phyloP scores from a whole-genome alignment of 2,329 filamentous ascomycete species.

The Neofusicoccum sp. region DNA sequence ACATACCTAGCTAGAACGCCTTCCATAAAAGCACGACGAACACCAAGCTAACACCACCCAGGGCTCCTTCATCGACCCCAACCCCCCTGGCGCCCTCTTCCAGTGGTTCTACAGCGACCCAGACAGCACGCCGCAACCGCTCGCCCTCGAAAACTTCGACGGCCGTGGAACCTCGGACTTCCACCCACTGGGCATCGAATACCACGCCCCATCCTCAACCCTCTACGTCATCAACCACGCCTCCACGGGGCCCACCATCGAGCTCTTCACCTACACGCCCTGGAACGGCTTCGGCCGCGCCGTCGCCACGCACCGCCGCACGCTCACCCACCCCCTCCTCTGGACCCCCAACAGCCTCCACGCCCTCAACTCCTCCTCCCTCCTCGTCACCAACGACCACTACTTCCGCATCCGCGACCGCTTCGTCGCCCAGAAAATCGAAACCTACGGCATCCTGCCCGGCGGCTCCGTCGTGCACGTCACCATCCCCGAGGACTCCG shows the following conservation, averaged over 20 bases:
- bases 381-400: constrained; percentile 46
- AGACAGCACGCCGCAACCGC: constrained; percentile 24
- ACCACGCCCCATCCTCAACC: constrained; percentile 32
- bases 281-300: constrained; percentile 6
- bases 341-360: constrained; percentile 42
- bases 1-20: too few species aligned
- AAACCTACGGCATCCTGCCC: constrained; percentile 39
- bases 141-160: constrained; percentile 29
- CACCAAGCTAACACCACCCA: constrained; percentile 8
- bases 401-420: constrained; percentile 31
- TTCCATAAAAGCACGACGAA: background rate
- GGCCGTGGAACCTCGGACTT: constrained; percentile 30
- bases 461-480: constrained; percentile 39
- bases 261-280: constrained; percentile 32
- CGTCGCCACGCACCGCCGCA: constrained; percentile 30
- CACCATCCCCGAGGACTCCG: constrained; percentile 23
- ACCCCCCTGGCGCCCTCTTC: constrained; percentile 34
- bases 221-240: constrained; percentile 44
- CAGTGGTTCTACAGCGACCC: constrained; percentile 38
- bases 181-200: constrained; percentile 44
- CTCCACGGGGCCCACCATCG: constrained; percentile 31
- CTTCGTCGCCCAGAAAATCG: constrained; percentile 32
- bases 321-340: constrained; percentile 32
- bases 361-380: constrained; percentile 26
- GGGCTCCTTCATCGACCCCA: constrained; percentile 31